phyloP scores from a whole-genome alignment of 768 basidiomycete genomes.

The Boletus sensibilis region DNA sequence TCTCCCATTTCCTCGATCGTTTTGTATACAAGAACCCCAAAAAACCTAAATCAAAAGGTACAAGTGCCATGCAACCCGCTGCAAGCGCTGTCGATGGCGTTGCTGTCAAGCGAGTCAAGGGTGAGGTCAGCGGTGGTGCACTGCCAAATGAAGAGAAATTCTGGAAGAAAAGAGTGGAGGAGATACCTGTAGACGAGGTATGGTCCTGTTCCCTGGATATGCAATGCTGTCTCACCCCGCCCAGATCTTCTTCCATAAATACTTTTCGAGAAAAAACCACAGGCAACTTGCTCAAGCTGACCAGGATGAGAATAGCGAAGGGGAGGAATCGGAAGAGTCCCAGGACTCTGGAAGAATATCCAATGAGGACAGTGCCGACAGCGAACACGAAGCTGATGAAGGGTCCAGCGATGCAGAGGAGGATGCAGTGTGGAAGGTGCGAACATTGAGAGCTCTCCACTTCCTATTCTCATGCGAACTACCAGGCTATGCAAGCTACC shows the following conservation, averaged over 20 bases:
- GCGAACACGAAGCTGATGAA: constrained; percentile 39
- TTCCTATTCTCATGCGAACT: neutral
- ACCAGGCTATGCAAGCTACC: constrained; percentile 84
- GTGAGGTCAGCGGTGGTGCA: constrained; percentile 46
- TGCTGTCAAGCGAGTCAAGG: constrained; percentile 70
- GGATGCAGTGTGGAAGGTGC: constrained; percentile 87
- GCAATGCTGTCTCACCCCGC: neutral
- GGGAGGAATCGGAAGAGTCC: constrained; percentile 19
- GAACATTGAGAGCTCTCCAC: neutral
- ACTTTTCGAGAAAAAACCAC: constrained; percentile 72
- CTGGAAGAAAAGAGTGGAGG: constrained; percentile 61
- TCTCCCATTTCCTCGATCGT: constrained; percentile 93
- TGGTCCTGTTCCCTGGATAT: neutral
- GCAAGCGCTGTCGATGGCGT: constrained; percentile 59
- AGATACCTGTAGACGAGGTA: constrained; percentile 89
- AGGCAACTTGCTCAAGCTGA: constrained; percentile 48
- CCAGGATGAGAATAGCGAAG: constrained; percentile 30
- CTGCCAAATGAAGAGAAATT: constrained; percentile 76
- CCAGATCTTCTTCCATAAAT: constrained; percentile 89
- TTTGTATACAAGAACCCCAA: constrained; percentile 98
- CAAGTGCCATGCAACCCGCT: constrained; percentile 94
- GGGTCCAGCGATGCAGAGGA: constrained; percentile 54
- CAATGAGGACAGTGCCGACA: constrained; percentile 17
- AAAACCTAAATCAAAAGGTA: constrained; percentile 66
- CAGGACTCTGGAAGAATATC: constrained; percentile 25